Base-by-base conservation (phyloP, 75 land plant genomes). In the Adiantum capillusveneris region DNA sequence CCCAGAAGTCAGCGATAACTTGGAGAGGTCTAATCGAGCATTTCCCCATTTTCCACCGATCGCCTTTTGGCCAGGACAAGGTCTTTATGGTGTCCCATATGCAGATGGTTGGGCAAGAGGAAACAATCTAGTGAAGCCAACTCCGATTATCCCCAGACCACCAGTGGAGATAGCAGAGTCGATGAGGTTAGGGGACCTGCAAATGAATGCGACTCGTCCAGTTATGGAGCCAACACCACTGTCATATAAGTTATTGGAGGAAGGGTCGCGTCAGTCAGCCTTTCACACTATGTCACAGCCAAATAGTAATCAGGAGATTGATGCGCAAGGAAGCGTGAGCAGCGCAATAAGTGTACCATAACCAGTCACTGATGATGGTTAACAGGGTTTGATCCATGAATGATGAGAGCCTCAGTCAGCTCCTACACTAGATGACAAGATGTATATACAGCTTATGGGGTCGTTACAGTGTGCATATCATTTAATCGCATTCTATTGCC, bases 181-280 rank as follows among this genome's bases (percentile, higher is more conserved):
- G 3, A 26, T 5, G 29, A 6, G 5, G 5, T 53, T 25, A 24
- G 6, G 14, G 14, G 29, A 24, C 14, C 29, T 53, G 2, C n/a
- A 20, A 5, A 17, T 46, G 21, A 46, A 46, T 46, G 21, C 14
- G 17, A 17, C 49, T 3, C 2, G 29, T 2, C 29, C 25, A 1
- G 29, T 53, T 6, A 53, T 53, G 55, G 55, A 53, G 55, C 55
- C 55, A 18, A 53, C 55, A 1, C 55, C 55, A 1, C 24, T 53
- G 25, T 53, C 55, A 53, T 53, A 53, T 14, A 18, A 26, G 55
- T 27, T 53, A 14, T 1, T 53, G 29, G 55, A 53, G 25, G 55
- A 53, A 25, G 55, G 55, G 6, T 53, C 55, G 2, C 18, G 55
- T 5, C 25, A 53, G 18, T 53, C 55, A 25, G 55, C 55, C 1